Conservation (phyloP, 805 yeast species). For the Kluyveromyces starmeri region DNA sequence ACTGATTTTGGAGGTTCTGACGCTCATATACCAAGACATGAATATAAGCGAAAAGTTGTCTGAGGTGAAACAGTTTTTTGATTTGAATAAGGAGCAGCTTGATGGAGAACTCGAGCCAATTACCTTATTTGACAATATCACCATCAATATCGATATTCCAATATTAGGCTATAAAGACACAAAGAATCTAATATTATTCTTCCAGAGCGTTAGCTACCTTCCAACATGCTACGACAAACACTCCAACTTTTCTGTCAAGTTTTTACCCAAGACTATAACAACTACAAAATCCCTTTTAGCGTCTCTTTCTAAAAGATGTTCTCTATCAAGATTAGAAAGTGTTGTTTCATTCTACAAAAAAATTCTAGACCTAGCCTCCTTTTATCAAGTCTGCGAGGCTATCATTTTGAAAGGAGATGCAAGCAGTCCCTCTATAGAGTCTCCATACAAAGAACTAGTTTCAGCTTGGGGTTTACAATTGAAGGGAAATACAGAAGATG, state of each 20-base stretch:
- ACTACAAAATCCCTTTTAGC: slow-evolving; percentile 14
- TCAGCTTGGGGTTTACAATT: slow-evolving; percentile 13
- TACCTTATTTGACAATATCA: slow-evolving; percentile 9
- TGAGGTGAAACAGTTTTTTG: slow-evolving; percentile 21
- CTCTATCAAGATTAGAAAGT: slow-evolving; percentile 4
- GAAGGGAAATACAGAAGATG: slow-evolving; percentile 8
- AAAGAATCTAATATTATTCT: slow-evolving; percentile 20
- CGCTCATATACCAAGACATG: slow-evolving; percentile 19
- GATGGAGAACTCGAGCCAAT: slow-evolving; percentile 6
- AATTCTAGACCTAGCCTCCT: slow-evolving; percentile 13
- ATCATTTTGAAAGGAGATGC: slow-evolving; percentile 6
- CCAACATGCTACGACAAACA: slow-evolving; percentile 26
- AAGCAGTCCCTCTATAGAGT: neutral
- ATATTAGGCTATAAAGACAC: slow-evolving; percentile 20
- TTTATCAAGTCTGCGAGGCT: slow-evolving; percentile 13
- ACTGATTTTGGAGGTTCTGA: slow-evolving; percentile 15
- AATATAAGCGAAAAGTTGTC: slow-evolving; percentile 21
- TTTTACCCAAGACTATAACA: slow-evolving; percentile 22
- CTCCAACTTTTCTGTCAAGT: slow-evolving; percentile 23
- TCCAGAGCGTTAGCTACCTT: slow-evolving; percentile 28
- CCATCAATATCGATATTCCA: slow-evolving; percentile 12
- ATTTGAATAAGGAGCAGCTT: slow-evolving; percentile 11
- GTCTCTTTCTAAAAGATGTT: slow-evolving; percentile 3
- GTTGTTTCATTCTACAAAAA: slow-evolving; percentile 14
- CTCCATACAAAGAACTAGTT: slow-evolving; percentile 6